A percentile compares a stretch with the other conserved stretches of the same genome.
Conservation (phyloP, 371 early-diverging fungal species). For the Rhizopus microsporus region DNA sequence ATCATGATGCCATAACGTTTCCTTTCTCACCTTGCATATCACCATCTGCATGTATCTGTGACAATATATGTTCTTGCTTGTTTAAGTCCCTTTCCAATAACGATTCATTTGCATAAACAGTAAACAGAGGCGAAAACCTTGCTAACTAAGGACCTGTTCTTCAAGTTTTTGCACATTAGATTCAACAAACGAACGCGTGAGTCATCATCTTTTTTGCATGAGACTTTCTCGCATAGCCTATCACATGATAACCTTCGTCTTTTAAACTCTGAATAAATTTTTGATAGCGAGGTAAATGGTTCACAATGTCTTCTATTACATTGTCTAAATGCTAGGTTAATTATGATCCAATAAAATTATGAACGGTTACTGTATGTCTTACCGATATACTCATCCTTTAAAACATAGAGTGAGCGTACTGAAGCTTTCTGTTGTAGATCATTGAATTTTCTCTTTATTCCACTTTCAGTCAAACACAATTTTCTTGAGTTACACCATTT, state of each 20-base stretch:
- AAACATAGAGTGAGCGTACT: constrained; percentile 12
- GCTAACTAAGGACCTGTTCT: constrained; percentile 9
- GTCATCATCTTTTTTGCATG: constrained; percentile 10
- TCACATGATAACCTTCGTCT: constrained; percentile 17
- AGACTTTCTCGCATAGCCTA: constrained; percentile 17
- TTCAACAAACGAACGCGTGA: constrained; percentile 10
- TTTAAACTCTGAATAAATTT: constrained; percentile 15
- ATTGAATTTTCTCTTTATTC: constrained; percentile 7
- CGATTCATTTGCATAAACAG: constrained; percentile 11
- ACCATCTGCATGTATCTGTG: constrained; percentile 14
- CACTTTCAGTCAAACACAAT: constrained; percentile 6
- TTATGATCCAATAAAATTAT: constrained; percentile 5
- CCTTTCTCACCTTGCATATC: constrained; percentile 14
- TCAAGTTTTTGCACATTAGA: constrained; percentile 8
- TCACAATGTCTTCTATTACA: constrained; percentile 8
- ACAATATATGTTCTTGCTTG: constrained; percentile 7
- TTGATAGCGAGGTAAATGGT: constrained; percentile 13
- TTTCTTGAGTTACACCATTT: constrained; percentile 12
- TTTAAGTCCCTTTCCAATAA: constrained; percentile 14
- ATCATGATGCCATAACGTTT: constrained; percentile 10
- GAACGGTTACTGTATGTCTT: constrained; percentile 8
- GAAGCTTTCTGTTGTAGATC: constrained; percentile 17
- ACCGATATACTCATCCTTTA: constrained; percentile 10
- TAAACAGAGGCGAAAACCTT: constrained; percentile 7
- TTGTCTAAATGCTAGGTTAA: constrained; percentile 9